Percentiles rank a stretch among this genome's conserved stretches.
These are phyloP conservation scores for Mortierella sp. DNA, from an alignment of 371 early-diverging fungal species.

Conservation along the genomic window DNA sequence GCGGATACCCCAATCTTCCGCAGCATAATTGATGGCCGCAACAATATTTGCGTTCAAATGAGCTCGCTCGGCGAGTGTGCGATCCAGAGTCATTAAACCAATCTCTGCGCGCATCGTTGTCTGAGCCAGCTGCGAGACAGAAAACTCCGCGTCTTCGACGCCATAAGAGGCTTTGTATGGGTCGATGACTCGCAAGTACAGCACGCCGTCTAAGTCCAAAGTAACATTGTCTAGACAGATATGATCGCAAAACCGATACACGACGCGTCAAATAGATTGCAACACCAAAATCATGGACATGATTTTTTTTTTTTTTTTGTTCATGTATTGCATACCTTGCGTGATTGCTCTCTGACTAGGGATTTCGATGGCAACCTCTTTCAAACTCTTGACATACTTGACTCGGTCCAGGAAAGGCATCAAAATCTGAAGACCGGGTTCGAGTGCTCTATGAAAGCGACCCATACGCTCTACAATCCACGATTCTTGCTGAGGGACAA, in stretches of 20 bases:
- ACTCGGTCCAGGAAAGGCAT: constrained; percentile 91
- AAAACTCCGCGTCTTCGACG: constrained; percentile 93
- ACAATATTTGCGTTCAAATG: constrained; percentile 93
- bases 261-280: background rate
- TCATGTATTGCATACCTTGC: constrained; percentile 65
- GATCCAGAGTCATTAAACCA: constrained; percentile 95
- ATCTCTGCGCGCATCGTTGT: constrained; percentile 98
- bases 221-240: constrained; percentile 94
- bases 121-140: constrained; percentile 93
- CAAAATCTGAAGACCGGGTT: constrained; percentile 91
- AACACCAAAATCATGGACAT: background rate
- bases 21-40: constrained; percentile 90
- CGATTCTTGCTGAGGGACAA: constrained; percentile 97
- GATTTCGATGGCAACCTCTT: constrained; percentile 95
- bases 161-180: constrained; percentile 96
- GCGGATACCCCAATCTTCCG: constrained; percentile 94
- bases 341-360: constrained; percentile 96
- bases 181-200: constrained; percentile 93
- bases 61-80: constrained; percentile 93
- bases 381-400: constrained; percentile 93
- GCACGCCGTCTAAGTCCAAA: constrained; percentile 92
- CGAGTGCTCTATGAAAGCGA: constrained; percentile 84
- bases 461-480: constrained; percentile 92
- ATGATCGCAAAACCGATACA: too few relatives aligned
- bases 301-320: background rate